Evolutionary conservation across 176 grass and related monocot genomes (phyloP), one percentile per base, ranked within the genome.

Genomic region (Oryza meyeriana): DNA sequence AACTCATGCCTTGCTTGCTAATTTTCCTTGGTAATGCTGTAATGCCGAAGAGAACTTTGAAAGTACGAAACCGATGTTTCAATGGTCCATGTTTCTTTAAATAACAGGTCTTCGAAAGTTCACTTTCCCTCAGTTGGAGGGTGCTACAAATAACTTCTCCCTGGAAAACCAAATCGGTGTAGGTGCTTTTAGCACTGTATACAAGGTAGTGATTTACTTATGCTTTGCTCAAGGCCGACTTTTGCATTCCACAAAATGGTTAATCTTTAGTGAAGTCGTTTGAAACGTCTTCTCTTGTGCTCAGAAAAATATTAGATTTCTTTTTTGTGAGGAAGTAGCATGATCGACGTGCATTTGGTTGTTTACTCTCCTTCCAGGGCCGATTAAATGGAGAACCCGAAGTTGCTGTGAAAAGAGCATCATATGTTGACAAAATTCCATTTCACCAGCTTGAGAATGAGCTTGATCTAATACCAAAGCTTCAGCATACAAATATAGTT

Each of bases 391-490:
- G 5, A 3, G 26, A 16, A 32, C 44, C 10, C 2, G 14, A 32
- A 18, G 44, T 74, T 11, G 71, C 71, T 5, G 27, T 74, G 27
- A 74, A 74, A 33, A 74, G 71, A 33, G 71, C 71, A 55, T 52
- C 71, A 22, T 55, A 33, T 74, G 28, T 32, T 22, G 13, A 29
- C 8, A 12, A 55, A 32, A 33, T 25, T 73, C 27, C 27, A n/a
- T 52, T 74, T 36, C 5, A n/a, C 2, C 69, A 72, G 18, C 48
- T 74, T 18, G 3, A 52, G 10, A 52, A 11, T 73, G 71, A 73
- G 48, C 8, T 52, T 73, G 12, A 33, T 18, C 17, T 74, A 25
- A 74, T 74, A 8, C 41, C 71, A 32, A 74, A 55, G 28, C 44
- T 74, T 12, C 16, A 12, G 71, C 44, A 74, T 6, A 9, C 27